Percentiles rank a stretch among this genome's conserved stretches.
phyloP scores from a whole-genome alignment of 2,329 filamentous ascomycete species.

The Metarhizium sp. region DNA sequence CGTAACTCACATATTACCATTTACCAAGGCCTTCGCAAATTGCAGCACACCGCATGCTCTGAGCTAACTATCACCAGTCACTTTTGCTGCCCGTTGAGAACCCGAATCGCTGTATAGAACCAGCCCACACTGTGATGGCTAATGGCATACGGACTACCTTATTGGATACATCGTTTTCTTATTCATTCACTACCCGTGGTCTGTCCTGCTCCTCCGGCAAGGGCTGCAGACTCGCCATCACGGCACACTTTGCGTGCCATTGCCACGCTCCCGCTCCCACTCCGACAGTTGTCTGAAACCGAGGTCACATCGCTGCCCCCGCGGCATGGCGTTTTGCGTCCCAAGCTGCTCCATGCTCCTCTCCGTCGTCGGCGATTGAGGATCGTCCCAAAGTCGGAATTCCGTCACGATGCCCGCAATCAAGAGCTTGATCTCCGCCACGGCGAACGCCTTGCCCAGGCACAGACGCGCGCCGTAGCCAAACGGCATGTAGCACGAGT shows the following conservation, averaged over 20 bases:
- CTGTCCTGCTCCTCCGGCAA: neutral
- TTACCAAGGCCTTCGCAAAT: no score
- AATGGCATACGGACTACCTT: no score
- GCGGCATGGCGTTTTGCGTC: constrained; percentile 4
- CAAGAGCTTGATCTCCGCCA: constrained; percentile 4
- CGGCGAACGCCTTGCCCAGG: constrained; percentile 3
- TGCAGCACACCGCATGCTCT: no score
- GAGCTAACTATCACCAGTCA: no score
- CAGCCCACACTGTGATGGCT: no score
- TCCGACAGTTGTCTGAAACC: neutral
- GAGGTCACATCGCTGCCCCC: constrained; percentile 4
- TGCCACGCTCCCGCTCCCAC: neutral
- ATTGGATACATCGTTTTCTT: no score
- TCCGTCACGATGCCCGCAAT: constrained; percentile 1
- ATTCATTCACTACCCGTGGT: no score
- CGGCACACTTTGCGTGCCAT: neutral
- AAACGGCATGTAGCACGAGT: constrained; percentile 5
- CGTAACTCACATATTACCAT: no score
- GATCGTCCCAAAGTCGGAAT: constrained; percentile 1
- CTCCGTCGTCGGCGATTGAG: neutral
- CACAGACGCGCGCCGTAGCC: constrained; percentile 5
- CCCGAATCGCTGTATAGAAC: no score
- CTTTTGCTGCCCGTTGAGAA: no score
- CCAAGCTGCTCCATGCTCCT: constrained; percentile 4
- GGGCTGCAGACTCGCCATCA: no score